Base-by-base conservation (phyloP, 208 protist species). In the Wallacemonas collosoma region DNA sequence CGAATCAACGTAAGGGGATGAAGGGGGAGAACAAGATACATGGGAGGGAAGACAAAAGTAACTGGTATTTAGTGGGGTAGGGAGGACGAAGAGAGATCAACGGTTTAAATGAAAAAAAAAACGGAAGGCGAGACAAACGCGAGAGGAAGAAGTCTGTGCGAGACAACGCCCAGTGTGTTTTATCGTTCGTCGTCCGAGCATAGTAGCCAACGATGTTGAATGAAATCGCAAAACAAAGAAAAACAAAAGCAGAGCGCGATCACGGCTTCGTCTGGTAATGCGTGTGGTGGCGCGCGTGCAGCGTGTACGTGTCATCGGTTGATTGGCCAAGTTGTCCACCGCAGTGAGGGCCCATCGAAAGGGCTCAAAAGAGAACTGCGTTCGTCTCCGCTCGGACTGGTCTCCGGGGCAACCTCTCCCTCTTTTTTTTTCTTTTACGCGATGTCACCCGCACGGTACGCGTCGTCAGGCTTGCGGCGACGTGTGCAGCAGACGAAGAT, bases 401-500 rank as follows among this genome's bases (percentile, higher is more conserved):
- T 26, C 26, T 26, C 26, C 26, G 26, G 26, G 26, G 26, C 26
- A 26, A 26, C 0, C 26, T 26, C 26, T 26, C 26, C 26, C 26
- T 26, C 26, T 26, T 26, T 26, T 26, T 26, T 76, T 48, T n/a
- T n/a, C n/a, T 70, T 56, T 76, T 48, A 54, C 17, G 38, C 47
- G 43, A 51, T 75, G 26, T 68, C 35, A 17, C 12, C 26, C 17
- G 39, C 45, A 48, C 53, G 53, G 26, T 58, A 58, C 26, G 39
- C 44, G 43, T n/a, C 36, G 5, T 38, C 38, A 3, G 3, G 6
- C 64, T 50, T 44, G 35, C 35, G 50, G 5, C 58, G 70, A 51
- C 57, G 70, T n/a, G 40, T 47, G 35, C 40, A 17, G 64, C 63
- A 74, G 50, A 81, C 47, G 67, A 68, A 81, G 36, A 81, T 39